Base-by-base conservation (phyloP, 768 basidiomycete genomes). In the Xerocomus potaroensis region DNA sequence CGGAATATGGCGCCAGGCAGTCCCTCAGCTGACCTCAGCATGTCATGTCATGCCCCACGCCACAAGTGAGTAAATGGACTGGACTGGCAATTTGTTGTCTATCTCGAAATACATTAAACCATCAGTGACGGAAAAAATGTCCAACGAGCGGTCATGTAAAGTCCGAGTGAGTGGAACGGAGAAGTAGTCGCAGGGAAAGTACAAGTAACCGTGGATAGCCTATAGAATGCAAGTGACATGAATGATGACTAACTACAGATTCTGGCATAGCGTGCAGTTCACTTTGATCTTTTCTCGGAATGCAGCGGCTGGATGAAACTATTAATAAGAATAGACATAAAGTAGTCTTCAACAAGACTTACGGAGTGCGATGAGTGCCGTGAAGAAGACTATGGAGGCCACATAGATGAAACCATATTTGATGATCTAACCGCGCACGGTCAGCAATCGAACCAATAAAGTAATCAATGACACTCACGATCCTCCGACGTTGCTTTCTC, bases 401-500 rank as follows among this genome's bases (percentile, higher is more conserved):
- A 86, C 64, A 67, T 88, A 98, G 38, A 93, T 65, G 43, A 86
- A 68, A 37, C 92, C 85, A 57, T 94, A 94, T 68, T 83, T 87
- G 67, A 89, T 74, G 53, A 91, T 81, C 86, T 88, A 54, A n/a
- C n/a, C n/a, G n/a, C 33, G 9, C 3, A 8, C 22, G 8, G 37
- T 59, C 38, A 57, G 52, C 43, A 58, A 31, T 46, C 33, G 26
- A 6, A 29, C 12, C 21, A 43, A 41, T 16, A 14, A 4, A 43
- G 54, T 39, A 10, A 38, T 29, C 30, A 22, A 8, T 26, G n/a
- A n/a, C 26, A 73, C 82, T 63, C 62, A 95, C 91, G 57, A 94
- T 93, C 78, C 84, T 85, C 47, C 91, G 83, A 43, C 94, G 84
- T 62, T 92, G 90, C 64, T 81, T 80, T 68, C 85, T 87, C 69